These are phyloP conservation scores for Pseudodiploospora longispora DNA, from an alignment of 2,329 filamentous ascomycete species.

Conservation along the genomic window DNA sequence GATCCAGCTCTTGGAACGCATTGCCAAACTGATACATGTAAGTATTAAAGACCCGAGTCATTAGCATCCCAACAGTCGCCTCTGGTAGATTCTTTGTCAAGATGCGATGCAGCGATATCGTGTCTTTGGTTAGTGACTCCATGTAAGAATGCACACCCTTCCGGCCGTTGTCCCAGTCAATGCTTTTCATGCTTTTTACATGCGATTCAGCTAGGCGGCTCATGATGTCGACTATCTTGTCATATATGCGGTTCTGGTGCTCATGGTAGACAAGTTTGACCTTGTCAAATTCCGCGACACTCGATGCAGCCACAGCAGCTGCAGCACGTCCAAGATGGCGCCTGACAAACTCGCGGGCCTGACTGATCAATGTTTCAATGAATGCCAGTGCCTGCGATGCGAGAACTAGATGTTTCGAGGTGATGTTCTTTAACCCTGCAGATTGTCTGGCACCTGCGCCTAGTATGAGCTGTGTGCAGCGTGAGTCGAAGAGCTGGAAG, in stretches of 20 bases:
- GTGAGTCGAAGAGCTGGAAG: slow-evolving; percentile 88
- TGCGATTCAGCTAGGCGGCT: slow-evolving; percentile 65
- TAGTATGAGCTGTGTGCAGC: slow-evolving; percentile 88
- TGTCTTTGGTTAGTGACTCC: slow-evolving; percentile 82
- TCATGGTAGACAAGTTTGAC: slow-evolving; percentile 77
- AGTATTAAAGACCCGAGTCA: slow-evolving; percentile 73
- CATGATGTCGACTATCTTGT: slow-evolving; percentile 93
- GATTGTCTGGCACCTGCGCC: slow-evolving; percentile 85
- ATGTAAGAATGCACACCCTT: slow-evolving; percentile 60
- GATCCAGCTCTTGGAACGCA: slow-evolving; percentile 56
- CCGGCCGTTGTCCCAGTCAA: slow-evolving; percentile 60
- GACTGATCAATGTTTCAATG: slow-evolving; percentile 76
- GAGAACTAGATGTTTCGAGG: slow-evolving; percentile 86
- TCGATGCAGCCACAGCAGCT: slow-evolving; percentile 14
- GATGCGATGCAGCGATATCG: slow-evolving; percentile 73
- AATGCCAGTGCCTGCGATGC: slow-evolving; percentile 86
- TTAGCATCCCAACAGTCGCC: slow-evolving; percentile 69
- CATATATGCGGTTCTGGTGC: slow-evolving; percentile 82
- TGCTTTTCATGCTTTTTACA: slow-evolving; percentile 63
- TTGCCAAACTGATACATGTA: slow-evolving; percentile 74
- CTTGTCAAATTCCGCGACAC: slow-evolving; percentile 76
- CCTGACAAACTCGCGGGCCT: slow-evolving; percentile 84
- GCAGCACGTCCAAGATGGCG: slow-evolving; percentile 55
- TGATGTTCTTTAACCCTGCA: slow-evolving; percentile 91
- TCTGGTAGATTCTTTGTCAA: slow-evolving; percentile 76